Evolutionary conservation across 352 stramenopile genomes (phyloP), one percentile per base, ranked within the genome.

Genomic region (Globisporangium echinulatum): DNA sequence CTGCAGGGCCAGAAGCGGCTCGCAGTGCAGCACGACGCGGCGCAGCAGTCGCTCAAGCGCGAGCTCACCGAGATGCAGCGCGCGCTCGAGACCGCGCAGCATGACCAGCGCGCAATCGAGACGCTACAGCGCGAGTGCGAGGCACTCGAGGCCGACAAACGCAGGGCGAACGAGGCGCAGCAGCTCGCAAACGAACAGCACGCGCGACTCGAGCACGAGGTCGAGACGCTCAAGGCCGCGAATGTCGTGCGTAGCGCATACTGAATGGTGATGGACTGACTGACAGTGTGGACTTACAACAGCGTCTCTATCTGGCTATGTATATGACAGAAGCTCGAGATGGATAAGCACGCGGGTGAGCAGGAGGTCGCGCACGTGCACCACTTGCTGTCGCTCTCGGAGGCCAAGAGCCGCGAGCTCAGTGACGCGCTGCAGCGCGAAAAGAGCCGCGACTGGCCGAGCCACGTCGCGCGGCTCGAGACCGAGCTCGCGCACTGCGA

Each of bases 331-430:
- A 78, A 77, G 71, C 52, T 82, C 14, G 70, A 83, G 62, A 64
- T 75, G 33, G 69, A 77, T 38, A 77, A 75, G 43, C 71, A 86
- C 48, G 68, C 69, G 9, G 69, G 75, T 33, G 67, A 85, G 37
- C 75, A 88, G 9, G 72, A 88, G 44, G 71, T 71, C 37, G 61
- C 58, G 1, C 75, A 88, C 58, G 67, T 90, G 42, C 72, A 77
- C 33, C 76, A 89, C 11, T 63, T 85, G 42, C 57, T 92, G 33
- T 61, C 67, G 7, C 64, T 84, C 1, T 71, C 75, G 0, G 72
- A 90, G 25, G 53, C 57, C 5, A 87, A 88, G 60, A 64, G 43
- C 14, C 63, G 69, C 0, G 76, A 87, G 25, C n/a, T 88, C 7
- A 64, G 51, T 3, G 63, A 77, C 49, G 56, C 65, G 0, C 61